Conservation (phyloP, 331 rosid species). For the Pyrus hybrid region DNA sequence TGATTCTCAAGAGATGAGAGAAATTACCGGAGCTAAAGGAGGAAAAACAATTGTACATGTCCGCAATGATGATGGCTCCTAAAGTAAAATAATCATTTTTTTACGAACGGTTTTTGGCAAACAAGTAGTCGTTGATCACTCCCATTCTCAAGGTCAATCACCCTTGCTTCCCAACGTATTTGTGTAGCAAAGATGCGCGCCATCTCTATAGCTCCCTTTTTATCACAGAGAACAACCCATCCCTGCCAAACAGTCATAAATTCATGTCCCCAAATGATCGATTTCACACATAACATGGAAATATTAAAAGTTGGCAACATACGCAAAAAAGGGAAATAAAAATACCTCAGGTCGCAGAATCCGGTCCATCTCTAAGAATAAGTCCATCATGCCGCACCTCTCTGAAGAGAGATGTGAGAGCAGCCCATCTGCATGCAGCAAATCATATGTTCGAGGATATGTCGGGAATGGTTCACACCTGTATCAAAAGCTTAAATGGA, state of each 20-base stretch:
- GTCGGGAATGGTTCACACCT: constrained; percentile 99
- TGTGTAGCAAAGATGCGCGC: constrained; percentile 74
- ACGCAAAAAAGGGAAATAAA: background rate
- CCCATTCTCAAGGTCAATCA: constrained; percentile 91
- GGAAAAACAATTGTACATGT: constrained; percentile 23
- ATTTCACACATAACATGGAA: background rate
- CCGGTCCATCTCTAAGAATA: constrained; percentile 95
- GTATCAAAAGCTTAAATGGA: constrained; percentile 17
- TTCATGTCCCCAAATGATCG: constrained; percentile 7
- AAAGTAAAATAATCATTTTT: constrained; percentile 50
- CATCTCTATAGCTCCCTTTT: constrained; percentile 70
- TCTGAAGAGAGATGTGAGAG: constrained; percentile 62
- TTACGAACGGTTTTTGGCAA: constrained; percentile 88
- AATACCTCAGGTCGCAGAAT: constrained; percentile 96
- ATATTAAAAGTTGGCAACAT: background rate
- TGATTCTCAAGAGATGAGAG: constrained; percentile 20
- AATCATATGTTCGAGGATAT: constrained; percentile 90
- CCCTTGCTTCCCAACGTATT: constrained; percentile 98
- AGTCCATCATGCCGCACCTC: constrained; percentile 68
- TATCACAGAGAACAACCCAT: constrained; percentile 82
- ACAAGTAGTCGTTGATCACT: constrained; percentile 91
- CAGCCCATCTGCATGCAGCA: constrained; percentile 87
- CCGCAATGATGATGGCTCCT: constrained; percentile 23
- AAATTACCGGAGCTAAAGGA: constrained; percentile 56
- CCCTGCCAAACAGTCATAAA: constrained; percentile 43